Evolutionary conservation across 257 asterid genomes (phyloP).

Genomic region (Solanum medicagineum): DNA sequence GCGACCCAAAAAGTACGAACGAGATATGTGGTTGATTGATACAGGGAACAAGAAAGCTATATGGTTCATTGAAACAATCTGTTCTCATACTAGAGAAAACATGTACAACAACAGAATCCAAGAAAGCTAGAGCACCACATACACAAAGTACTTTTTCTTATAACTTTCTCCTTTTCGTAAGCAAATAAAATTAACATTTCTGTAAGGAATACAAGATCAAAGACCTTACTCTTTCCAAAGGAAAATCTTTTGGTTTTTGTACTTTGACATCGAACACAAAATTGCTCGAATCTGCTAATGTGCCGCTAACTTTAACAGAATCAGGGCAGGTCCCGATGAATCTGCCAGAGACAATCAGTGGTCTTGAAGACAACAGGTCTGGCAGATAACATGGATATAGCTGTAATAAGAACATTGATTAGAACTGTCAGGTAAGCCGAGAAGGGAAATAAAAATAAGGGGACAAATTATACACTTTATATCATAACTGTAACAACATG

Average conservation of each 20-base stretch:
- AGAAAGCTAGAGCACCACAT: neutral
- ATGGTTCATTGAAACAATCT: neutral
- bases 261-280: constrained; percentile 34
- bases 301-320: constrained; percentile 40
- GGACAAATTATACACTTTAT: neutral
- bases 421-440: neutral
- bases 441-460: neutral
- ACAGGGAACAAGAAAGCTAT: neutral
- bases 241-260: constrained; percentile 53
- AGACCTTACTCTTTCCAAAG: constrained; percentile 53
- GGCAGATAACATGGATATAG: constrained; percentile 50
- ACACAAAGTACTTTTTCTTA: neutral
- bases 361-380: constrained; percentile 52
- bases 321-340: constrained; percentile 55
- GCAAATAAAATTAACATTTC: neutral
- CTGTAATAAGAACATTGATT: constrained; percentile 27
- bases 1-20: neutral
- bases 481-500: neutral
- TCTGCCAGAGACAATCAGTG: constrained; percentile 70
- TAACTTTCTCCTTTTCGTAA: neutral
- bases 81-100: neutral
- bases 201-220: neutral
- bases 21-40: neutral
- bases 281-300: constrained; percentile 41
- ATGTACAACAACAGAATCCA: neutral